Evolutionary conservation across 352 stramenopile genomes (phyloP), one percentile per base, ranked within the genome.

Genomic region (Phytophthora nicotianae): DNA sequence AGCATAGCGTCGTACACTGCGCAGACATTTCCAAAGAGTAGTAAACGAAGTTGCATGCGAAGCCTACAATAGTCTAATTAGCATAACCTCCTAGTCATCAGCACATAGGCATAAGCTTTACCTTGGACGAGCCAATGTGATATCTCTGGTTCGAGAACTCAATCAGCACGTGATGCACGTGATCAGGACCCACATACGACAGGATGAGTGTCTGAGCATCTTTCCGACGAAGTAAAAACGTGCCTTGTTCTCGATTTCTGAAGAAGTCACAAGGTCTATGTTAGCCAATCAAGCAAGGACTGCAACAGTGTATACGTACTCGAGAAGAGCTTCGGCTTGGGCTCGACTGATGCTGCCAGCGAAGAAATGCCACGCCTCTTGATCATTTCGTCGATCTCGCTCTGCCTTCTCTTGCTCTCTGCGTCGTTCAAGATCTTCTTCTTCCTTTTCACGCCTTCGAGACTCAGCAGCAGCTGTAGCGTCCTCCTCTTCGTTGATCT

Each of bases 81-180:
- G 49, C 35, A 41, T 14, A 33, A 3, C 42, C 52, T 29, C 16
- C n/a, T 23, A 16, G 49, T 6, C 33, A 45, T 19, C 43, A 21
- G 14, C 16, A 52, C 11, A 27, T 37, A 20, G 45, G 38, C 7
- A 53, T 40, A 29, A 17, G 19, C 1, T 16, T 29, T 60, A 94
- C 86, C 74, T 91, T 92, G 26, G 86, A 84, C 4, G 83, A 83
- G 1, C 86, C 86, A 23, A 95, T 77, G 50, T 93, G 81, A 52
- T 93, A 95, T 51, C 68, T 73, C 32, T 86, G 75, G 37, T 84
- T 75, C 5, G 78, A 70, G 52, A 71, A 95, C 58, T 92, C 86
- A 24, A 95, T 86, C 1, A 95, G 72, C 26, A 90, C 86, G 51
- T 95, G 86, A 50, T 93, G 86, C n/a, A 90, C 70, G 37, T 95